Evolutionary conservation across 2,329 filamentous ascomycete species (phyloP), one percentile per base, ranked within the genome.

Genomic region (Trichophyton equinum): DNA sequence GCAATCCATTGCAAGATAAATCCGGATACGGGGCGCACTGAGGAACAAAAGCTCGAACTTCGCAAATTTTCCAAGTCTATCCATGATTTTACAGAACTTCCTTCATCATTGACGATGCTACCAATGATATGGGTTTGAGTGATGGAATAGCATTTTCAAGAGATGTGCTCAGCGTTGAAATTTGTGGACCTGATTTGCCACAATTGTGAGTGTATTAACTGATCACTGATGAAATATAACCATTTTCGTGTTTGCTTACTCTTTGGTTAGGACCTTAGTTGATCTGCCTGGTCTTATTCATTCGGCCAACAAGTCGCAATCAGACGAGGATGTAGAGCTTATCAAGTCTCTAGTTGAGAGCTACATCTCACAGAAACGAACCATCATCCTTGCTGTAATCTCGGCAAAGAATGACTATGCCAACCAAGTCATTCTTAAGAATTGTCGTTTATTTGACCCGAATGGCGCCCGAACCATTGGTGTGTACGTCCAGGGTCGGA

Each of bases 331-430:
- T 61, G 62, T 61, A 63, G 63, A 65, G 55, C n/a, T 67, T 44
- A 56, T 61, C 15, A 36, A 40, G 33, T 30, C 38, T 1, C 60
- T 65, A n/a, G 61, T 65, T n/a, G 46, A 56, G 2, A 5, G 15
- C 2, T 88, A 88, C 64, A 84, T 87, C 76, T 67, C 67, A 18
- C 76, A 80, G 33, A 67, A 73, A 13, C 76, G 82, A 13, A 85
- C 77, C 65, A 82, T 87, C 59, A 82, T 86, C 1, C 70, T 86
- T 0, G 79, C 81, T 0, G 75, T 84, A 0, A 70, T 84, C 1
- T 74, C 77, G 0, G 81, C 80, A 1, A 77, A 75, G 40, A 72
- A 73, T 15, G 76, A 83, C 46, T 75, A 78, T 64, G 80, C 81
- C 3, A 80, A 83, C 42, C 85, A 88, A 65, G 73, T 77, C 8